Conservation (phyloP, 169 alveolate genomes). For the Besnoitia besnoiti region DNA sequence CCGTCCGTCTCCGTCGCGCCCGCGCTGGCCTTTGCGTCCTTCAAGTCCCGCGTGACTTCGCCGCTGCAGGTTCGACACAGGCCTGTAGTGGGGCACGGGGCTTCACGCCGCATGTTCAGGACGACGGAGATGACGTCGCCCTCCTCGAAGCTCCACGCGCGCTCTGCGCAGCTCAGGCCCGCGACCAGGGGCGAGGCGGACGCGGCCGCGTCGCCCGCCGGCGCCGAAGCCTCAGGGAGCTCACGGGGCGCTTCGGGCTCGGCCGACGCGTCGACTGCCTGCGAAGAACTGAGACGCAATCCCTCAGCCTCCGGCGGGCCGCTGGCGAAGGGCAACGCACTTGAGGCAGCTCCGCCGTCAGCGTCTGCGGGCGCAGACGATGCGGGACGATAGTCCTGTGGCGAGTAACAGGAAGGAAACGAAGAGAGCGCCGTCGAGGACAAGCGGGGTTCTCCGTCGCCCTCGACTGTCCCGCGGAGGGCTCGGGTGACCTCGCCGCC, state of each 20-base stretch:
- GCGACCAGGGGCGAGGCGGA: not conserved
- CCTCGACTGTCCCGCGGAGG: too few relatives aligned
- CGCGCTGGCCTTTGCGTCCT: not conserved
- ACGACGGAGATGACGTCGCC: slow-evolving; percentile 6
- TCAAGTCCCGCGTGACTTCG: not conserved
- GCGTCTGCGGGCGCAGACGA: not conserved
- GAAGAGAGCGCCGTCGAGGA: not conserved
- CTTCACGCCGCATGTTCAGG: not conserved
- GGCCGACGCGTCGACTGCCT: too few relatives aligned
- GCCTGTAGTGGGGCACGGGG: not conserved
- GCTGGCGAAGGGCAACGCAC: too few relatives aligned
- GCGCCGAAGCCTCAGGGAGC: not conserved
- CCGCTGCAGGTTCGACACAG: not conserved
- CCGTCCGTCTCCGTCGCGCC: not conserved
- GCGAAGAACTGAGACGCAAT: too few relatives aligned
- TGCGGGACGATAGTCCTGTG: not conserved
- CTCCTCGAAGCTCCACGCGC: not conserved
- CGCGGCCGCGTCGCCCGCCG: not conserved
- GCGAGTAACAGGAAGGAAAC: not conserved
- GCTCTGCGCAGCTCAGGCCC: not conserved
- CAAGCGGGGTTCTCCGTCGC: too few relatives aligned
- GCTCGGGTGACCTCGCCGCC: not conserved
- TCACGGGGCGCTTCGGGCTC: too few relatives aligned
- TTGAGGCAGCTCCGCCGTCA: not conserved
- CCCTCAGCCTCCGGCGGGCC: too few relatives aligned